phyloP scores from a whole-genome alignment of 305 asterid genomes.

The Fraxinus angustifolia region DNA sequence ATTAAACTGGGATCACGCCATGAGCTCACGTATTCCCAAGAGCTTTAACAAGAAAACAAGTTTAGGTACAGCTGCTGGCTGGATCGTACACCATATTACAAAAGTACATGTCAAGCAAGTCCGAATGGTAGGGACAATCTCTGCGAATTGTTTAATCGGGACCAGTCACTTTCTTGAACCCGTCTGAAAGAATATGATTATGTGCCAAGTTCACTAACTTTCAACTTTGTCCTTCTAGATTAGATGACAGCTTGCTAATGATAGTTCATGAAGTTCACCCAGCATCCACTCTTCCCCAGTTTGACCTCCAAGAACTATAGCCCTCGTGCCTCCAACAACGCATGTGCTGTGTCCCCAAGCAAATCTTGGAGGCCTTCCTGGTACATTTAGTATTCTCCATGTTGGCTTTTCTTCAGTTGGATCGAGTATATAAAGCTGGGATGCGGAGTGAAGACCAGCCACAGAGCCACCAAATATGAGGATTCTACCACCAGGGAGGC shows the following conservation, averaged over 20 bases:
- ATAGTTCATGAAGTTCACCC: slow-evolving; percentile 66
- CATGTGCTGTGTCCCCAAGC: slow-evolving; percentile 92
- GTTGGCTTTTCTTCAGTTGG: slow-evolving; percentile 86
- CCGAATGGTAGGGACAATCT: slow-evolving; percentile 18
- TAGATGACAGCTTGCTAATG: slow-evolving; percentile 48
- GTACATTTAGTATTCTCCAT: slow-evolving; percentile 75
- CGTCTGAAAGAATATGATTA: slow-evolving; percentile 10
- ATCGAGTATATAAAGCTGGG: slow-evolving; percentile 76
- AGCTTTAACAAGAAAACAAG: slow-evolving; percentile 17
- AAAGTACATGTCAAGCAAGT: slow-evolving; percentile 13
- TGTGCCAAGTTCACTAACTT: slow-evolving; percentile 5
- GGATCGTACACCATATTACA: neutral
- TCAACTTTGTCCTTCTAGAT: slow-evolving; percentile 10
- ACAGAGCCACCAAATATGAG: slow-evolving; percentile 79
- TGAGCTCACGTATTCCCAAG: slow-evolving; percentile 22
- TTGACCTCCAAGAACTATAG: slow-evolving; percentile 79
- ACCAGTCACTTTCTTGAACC: slow-evolving; percentile 10
- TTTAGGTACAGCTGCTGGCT: slow-evolving; percentile 6
- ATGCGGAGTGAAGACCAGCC: slow-evolving; percentile 86
- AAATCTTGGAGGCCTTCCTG: slow-evolving; percentile 73
- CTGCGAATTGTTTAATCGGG: slow-evolving; percentile 10
- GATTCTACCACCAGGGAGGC: slow-evolving; percentile 79
- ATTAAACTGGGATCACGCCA: slow-evolving; percentile 21
- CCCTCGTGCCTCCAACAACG: slow-evolving; percentile 81
- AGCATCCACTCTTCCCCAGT: slow-evolving; percentile 93